Evolutionary conservation across 176 grass and related monocot species (phyloP).

Genomic region (Echinochloa phyllopogon): DNA sequence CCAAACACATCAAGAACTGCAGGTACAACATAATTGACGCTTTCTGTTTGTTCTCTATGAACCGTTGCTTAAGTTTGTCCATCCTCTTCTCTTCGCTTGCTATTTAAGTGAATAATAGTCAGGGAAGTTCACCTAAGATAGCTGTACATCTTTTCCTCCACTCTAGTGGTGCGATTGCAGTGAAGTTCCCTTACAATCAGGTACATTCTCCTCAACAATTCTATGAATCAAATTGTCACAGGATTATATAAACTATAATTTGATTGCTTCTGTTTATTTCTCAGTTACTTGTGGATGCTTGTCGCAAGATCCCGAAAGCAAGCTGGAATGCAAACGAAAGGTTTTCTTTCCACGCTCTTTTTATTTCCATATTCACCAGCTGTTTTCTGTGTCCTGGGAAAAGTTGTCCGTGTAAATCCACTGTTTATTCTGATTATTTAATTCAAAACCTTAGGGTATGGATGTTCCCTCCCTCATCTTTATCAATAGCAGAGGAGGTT

Average conservation of each 20-base stretch:
- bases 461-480: slow-evolving; percentile 84
- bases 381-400: slow-evolving; percentile 5
- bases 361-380: slow-evolving; percentile 20
- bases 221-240: slow-evolving; percentile 24
- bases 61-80: not conserved
- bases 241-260: slow-evolving; percentile 32
- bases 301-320: slow-evolving; percentile 80
- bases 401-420: slow-evolving; percentile 10
- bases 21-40: slow-evolving; percentile 53
- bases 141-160: slow-evolving; percentile 72
- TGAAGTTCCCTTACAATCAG: slow-evolving; percentile 70
- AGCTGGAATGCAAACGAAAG: slow-evolving; percentile 83
- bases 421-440: slow-evolving; percentile 43
- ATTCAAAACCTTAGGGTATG: slow-evolving; percentile 63
- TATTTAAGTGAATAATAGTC: slow-evolving; percentile 57
- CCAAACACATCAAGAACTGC: slow-evolving; percentile 40
- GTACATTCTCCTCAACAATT: slow-evolving; percentile 42
- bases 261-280: slow-evolving; percentile 31
- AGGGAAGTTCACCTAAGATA: slow-evolving; percentile 42
- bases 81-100: slow-evolving; percentile 40
- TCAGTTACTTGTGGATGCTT: slow-evolving; percentile 77
- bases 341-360: slow-evolving; percentile 43
- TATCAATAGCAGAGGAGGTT: slow-evolving; percentile 71
- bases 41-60: slow-evolving; percentile 35
- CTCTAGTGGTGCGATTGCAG: slow-evolving; percentile 67